Evolutionary conservation across 176 grass and related monocot genomes (phyloP), one percentile per base, ranked within the genome.

Genomic region (Aechmea fasciata): DNA sequence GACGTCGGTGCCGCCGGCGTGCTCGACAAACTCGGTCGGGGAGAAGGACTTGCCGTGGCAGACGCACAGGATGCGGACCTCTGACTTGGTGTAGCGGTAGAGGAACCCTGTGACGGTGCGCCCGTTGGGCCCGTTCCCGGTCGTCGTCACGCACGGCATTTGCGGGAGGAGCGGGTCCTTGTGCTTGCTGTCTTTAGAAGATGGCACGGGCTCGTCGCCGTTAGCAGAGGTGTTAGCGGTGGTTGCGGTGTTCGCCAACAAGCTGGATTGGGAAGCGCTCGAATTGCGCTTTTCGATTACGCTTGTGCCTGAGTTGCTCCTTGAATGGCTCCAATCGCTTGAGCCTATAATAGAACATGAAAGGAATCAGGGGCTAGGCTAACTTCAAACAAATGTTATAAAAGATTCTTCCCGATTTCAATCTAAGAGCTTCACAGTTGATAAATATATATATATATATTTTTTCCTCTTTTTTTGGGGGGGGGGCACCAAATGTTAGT

Each of bases 41-140:
- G 82, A 75, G 55, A 84, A 79, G 17, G 33, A 29, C 3, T 6
- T 63, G 3, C 76, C 64, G 18, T 84, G 82, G 66, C 82, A 84
- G 18, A 13, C 20, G n/a, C 82, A 84, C 24, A 75, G 18, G 11
- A 84, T 84, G 23, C 8, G 55, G 1, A 79, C 23, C 25, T 67
- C 76, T 1, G 70, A 51, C 10, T 64, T 63, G 9, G 65, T 26
- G 11, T 63, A 73, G 41, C 54, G 24, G 65, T 75, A 70, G 55
- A 84, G 63, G 47, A 75, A 79, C 0, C 82, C 82, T 9, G 11
- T 70, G 23, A 79, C 25, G 1, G 49, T 64, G 11, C 29, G 52
- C 12, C 48, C 77, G 13, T 49, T 33, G 13, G 65, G 75, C 2
- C 70, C 70, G 5, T 54, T 47, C 11, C 63, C 71, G 2, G 59